Conservation (phyloP, 768 basidiomycete genomes). For the Lactarius vividus region DNA sequence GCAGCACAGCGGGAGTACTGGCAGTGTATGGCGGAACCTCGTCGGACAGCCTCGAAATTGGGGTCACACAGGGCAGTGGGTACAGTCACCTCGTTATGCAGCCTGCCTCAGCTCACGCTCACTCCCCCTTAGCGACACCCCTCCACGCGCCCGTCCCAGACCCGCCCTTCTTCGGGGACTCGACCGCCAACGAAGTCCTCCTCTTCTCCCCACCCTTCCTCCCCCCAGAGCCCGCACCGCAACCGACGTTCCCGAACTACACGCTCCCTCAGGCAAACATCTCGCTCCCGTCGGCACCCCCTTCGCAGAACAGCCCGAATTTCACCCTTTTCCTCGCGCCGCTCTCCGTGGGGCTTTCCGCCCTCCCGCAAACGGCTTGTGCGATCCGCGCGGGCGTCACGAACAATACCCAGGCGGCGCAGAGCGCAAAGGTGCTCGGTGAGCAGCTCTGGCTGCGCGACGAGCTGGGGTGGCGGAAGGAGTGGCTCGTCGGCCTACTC, state of each 20-base stretch:
- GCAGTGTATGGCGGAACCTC: constrained; percentile 40
- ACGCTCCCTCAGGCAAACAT: constrained; percentile 61
- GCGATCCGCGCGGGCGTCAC: constrained; percentile 40
- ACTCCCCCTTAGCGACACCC: constrained; percentile 28
- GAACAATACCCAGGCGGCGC: constrained; percentile 29
- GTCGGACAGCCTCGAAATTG: constrained; percentile 55
- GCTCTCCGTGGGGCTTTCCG: constrained; percentile 42
- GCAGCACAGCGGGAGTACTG: constrained; percentile 43
- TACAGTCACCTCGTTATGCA: not conserved
- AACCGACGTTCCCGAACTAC: constrained; percentile 71
- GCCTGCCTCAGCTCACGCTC: not conserved
- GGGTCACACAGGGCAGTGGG: constrained; percentile 42
- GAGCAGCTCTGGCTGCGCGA: constrained; percentile 58
- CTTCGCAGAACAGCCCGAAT: constrained; percentile 41
- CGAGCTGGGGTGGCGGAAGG: constrained; percentile 57
- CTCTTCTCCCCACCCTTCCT: constrained; percentile 64
- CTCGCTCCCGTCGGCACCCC: constrained; percentile 42
- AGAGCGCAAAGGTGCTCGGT: constrained; percentile 35
- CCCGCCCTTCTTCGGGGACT: constrained; percentile 66
- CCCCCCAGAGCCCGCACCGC: constrained; percentile 30
- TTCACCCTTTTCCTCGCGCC: constrained; percentile 56
- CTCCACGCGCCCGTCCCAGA: constrained; percentile 45
- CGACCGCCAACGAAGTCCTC: constrained; percentile 68
- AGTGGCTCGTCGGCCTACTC: constrained; percentile 64
- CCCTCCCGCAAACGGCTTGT: constrained; percentile 57